These are phyloP conservation scores for Trichocladium uniseriatum DNA, from an alignment of 495 filamentous ascomycete genomes.

Conservation along the genomic window DNA sequence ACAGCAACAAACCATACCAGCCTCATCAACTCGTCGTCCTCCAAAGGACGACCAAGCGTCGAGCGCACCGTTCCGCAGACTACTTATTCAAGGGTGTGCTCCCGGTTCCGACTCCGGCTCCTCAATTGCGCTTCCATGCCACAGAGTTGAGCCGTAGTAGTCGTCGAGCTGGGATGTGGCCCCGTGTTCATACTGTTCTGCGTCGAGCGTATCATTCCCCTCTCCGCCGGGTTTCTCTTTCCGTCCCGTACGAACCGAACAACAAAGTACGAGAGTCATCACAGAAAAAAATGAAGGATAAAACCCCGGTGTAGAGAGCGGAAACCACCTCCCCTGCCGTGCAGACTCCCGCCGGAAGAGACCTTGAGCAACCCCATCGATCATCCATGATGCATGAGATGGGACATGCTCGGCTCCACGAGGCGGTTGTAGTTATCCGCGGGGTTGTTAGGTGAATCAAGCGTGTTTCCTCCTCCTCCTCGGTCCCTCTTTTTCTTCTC, in stretches of 20 bases:
- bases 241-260: too few relatives aligned
- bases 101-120: slow-evolving; percentile 4
- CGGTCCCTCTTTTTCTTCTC: neutral
- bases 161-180: slow-evolving; percentile 10
- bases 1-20: neutral
- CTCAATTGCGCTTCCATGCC: too few relatives aligned
- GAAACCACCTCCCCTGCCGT: neutral
- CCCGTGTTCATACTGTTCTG: neutral
- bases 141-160: neutral
- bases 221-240: neutral
- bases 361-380: slow-evolving; percentile 2
- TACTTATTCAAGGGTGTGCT: neutral
- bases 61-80: slow-evolving; percentile 12
- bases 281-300: too few relatives aligned
- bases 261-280: too few relatives aligned
- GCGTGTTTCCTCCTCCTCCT: slow-evolving; percentile 4
- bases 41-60: too few relatives aligned
- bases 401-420: slow-evolving; percentile 3
- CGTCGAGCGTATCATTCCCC: slow-evolving; percentile 13
- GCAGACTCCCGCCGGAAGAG: slow-evolving; percentile 17
- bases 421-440: slow-evolving; percentile 9
- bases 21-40: neutral
- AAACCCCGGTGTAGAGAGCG: slow-evolving; percentile 8
- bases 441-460: neutral
- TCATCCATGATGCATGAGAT: too few relatives aligned